Conservation (phyloP, 2,329 filamentous ascomycete genomes). For the Xenoacremonium recifei region DNA sequence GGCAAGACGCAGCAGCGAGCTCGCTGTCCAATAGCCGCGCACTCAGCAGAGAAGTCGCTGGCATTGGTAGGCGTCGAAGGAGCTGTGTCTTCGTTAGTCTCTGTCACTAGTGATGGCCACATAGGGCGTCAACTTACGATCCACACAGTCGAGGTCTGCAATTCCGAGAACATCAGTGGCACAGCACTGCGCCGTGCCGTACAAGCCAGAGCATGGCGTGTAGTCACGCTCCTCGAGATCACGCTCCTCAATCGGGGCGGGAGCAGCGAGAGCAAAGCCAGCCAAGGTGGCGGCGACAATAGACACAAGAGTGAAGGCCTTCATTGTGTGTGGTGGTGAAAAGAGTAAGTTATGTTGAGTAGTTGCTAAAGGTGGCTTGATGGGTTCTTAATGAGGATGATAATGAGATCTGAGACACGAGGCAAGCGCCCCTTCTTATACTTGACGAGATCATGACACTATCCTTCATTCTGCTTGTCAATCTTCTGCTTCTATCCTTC, state of each 20-base stretch:
- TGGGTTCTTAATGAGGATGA: neutral
- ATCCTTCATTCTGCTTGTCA: too few species aligned
- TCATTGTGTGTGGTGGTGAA: slow-evolving; percentile 29
- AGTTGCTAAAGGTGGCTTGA: neutral
- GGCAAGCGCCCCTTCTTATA: too few species aligned
- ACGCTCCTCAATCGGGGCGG: too few species aligned
- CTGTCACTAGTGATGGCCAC: neutral
- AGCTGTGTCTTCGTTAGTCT: slow-evolving; percentile 17
- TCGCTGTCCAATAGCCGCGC: slow-evolving; percentile 49
- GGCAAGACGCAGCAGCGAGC: slow-evolving; percentile 58
- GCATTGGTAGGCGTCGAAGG: slow-evolving; percentile 34
- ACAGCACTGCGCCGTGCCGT: slow-evolving; percentile 54
- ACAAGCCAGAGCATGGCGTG: slow-evolving; percentile 41
- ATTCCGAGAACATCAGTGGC: slow-evolving; percentile 60
- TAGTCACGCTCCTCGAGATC: slow-evolving; percentile 37
- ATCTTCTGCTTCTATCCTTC: too few species aligned
- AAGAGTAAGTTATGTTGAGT: neutral
- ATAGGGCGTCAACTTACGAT: slow-evolving; percentile 42
- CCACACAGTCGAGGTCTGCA: slow-evolving; percentile 54
- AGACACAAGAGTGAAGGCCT: slow-evolving; percentile 25
- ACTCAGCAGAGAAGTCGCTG: slow-evolving; percentile 44
- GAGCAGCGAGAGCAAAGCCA: slow-evolving; percentile 22
- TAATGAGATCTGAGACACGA: too few species aligned
- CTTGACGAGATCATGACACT: too few species aligned
- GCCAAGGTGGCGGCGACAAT: slow-evolving; percentile 25